A percentile compares a stretch with the other conserved stretches of the same genome.
Evolutionary conservation across 352 stramenopile species (phyloP).

Genomic region (Pythium brassicae): DNA sequence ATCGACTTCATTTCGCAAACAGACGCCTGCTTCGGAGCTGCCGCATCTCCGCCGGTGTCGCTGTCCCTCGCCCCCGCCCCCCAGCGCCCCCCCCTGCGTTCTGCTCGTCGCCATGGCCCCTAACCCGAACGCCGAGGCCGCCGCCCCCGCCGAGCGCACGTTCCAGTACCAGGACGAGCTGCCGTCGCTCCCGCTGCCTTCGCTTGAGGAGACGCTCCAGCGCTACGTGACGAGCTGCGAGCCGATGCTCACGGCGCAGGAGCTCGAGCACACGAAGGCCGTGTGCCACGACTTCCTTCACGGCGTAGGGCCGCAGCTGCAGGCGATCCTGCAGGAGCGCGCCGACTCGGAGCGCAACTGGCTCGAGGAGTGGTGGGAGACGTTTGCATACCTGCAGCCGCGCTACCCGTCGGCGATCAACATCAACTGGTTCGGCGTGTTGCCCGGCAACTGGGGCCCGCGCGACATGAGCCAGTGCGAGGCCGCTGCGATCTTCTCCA

Average conservation of each 20-base stretch:
- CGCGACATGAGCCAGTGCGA: constrained; percentile 91
- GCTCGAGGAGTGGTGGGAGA: constrained; percentile 96
- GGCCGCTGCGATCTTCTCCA: constrained; percentile 79
- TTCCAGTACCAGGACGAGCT: constrained; percentile 86
- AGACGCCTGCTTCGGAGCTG: not conserved
- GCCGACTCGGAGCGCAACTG: constrained; percentile 84
- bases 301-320: constrained; percentile 86
- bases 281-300: constrained; percentile 90
- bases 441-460: constrained; percentile 90
- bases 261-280: constrained; percentile 90
- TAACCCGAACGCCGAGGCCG: not conserved
- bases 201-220: constrained; percentile 91
- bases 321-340: constrained; percentile 84
- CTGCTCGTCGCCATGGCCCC: constrained; percentile 1
- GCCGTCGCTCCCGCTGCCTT: constrained; percentile 90
- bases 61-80: too few species aligned
- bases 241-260: constrained; percentile 77
- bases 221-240: constrained; percentile 91
- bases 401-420: constrained; percentile 95
- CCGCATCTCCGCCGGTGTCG: too few species aligned
- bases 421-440: constrained; percentile 97
- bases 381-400: constrained; percentile 93
- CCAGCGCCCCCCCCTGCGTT: not conserved
- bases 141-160: constrained; percentile 42
- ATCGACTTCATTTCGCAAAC: constrained; percentile 6